Evolutionary conservation across 768 basidiomycete species (phyloP), one percentile per base, ranked within the genome.

Genomic region (Tricholomella constricta): DNA sequence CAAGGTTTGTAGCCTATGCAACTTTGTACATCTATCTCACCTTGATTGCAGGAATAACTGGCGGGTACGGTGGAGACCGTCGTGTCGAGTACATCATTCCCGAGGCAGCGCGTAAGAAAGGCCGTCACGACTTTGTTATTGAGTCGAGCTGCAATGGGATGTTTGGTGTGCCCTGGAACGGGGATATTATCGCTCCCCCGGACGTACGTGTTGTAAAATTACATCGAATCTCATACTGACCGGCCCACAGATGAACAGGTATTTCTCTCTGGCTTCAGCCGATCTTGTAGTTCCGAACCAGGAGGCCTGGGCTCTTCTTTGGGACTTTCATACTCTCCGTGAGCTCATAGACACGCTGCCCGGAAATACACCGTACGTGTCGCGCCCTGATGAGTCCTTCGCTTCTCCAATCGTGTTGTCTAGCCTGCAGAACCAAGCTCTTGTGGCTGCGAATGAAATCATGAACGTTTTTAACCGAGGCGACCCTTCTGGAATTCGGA

Each of bases 1-100:
- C 92, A 94, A 78, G 91, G 86, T 82, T 26, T 25, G 25, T 42
- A 44, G 53, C 22, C 36, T 49, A 15, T 17, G 14, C 31, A 15
- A 14, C 4, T 49, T 17, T n/a, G 10, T 10, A 8, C 6, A 48
- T 9, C 14, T 26, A 60, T 11, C 62, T 57, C 15, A n/a, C 47
- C 48, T n/a, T 45, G 31, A 36, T 23, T 5, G 4, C 50, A 89
- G 89, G 93, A 11, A 91, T 99, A 32, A 98, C 96, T 6, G 97
- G 97, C 11, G 94, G 94, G 0, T 82, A 63, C 55, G 93, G 85
- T 6, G 87, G 83, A 7, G 93, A 96, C 63, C 84, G 97, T 20
- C 81, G 97, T 29, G 96, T 98, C 43, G 97, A 99, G 65, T 92
- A 91, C 67, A 95, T 98, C 66, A 87, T 99, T 42, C 88, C 92